These are phyloP conservation scores for Wilhelminamyces savonicus DNA, from an alignment of 805 yeast genomes.

Conservation along the genomic window DNA sequence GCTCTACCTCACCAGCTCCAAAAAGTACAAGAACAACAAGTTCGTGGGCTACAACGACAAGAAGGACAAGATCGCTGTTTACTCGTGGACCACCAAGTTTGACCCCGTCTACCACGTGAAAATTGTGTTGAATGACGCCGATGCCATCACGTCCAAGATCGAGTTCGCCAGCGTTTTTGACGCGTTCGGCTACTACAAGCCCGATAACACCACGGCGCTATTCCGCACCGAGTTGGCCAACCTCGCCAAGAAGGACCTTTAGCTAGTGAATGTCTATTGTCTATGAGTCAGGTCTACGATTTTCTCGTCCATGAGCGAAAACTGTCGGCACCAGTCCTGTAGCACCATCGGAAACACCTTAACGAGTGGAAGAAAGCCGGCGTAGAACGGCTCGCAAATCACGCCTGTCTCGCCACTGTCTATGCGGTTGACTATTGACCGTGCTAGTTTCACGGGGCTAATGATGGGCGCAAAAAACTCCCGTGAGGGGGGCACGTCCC, in stretches of 20 bases:
- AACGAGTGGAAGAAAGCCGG: constrained; percentile 37
- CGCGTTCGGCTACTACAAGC: constrained; percentile 38
- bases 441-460: constrained; percentile 31
- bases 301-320: constrained; percentile 33
- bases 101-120: constrained; percentile 40
- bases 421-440: constrained; percentile 23
- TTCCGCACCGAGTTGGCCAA: constrained; percentile 15
- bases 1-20: constrained; percentile 24
- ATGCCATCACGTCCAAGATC: constrained; percentile 11
- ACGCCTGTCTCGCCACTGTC: constrained; percentile 36
- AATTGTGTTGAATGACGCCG: constrained; percentile 23
- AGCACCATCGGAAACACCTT: constrained; percentile 35
- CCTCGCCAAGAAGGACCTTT: constrained; percentile 4
- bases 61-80: constrained; percentile 31
- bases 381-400: constrained; percentile 42
- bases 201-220: constrained; percentile 21
- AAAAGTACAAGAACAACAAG: constrained; percentile 37
- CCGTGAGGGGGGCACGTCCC: constrained; percentile 35
- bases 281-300: constrained; percentile 5
- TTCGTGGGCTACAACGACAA: constrained; percentile 35
- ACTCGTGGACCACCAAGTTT: constrained; percentile 35
- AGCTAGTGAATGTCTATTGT: not conserved
- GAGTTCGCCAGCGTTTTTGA: constrained; percentile 39
- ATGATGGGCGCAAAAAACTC: constrained; percentile 45
- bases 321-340: constrained; percentile 28